Conservation (phyloP, 2,329 filamentous ascomycete species). For the Penicillium sp. region DNA sequence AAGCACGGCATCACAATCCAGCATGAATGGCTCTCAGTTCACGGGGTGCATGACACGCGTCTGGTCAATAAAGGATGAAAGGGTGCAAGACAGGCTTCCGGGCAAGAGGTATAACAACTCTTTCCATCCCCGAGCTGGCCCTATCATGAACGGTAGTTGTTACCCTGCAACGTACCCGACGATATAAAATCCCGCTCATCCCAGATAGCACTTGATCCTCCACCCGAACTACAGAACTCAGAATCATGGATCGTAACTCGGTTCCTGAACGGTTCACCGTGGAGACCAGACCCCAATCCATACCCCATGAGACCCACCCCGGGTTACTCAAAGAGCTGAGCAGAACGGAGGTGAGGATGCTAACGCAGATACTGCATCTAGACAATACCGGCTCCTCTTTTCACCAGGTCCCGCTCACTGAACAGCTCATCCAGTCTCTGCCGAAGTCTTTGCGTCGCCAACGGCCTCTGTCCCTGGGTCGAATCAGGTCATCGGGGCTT, state of each 20-base stretch:
- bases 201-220: not conserved
- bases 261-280: not conserved
- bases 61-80: not conserved
- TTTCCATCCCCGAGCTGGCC: not conserved
- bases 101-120: not conserved
- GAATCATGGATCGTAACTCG: not conserved
- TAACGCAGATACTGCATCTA: slow-evolving; percentile 26
- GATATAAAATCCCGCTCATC: no score
- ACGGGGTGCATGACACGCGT: not conserved
- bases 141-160: not conserved
- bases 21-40: not conserved
- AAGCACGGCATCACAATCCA: not conserved
- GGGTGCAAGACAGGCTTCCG: not conserved
- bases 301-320: slow-evolving; percentile 15
- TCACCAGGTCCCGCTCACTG: slow-evolving; percentile 10
- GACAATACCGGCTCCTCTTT: slow-evolving; percentile 11
- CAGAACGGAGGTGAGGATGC: slow-evolving; percentile 17
- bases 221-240: not conserved
- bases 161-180: not conserved
- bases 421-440: slow-evolving; percentile 13
- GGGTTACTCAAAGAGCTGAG: slow-evolving; percentile 19
- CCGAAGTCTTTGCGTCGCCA: slow-evolving; percentile 16
- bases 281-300: not conserved
- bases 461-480: not conserved
- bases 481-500: not conserved